phyloP scores from a whole-genome alignment of 768 basidiomycete species.

The Dioszegia crocea region DNA sequence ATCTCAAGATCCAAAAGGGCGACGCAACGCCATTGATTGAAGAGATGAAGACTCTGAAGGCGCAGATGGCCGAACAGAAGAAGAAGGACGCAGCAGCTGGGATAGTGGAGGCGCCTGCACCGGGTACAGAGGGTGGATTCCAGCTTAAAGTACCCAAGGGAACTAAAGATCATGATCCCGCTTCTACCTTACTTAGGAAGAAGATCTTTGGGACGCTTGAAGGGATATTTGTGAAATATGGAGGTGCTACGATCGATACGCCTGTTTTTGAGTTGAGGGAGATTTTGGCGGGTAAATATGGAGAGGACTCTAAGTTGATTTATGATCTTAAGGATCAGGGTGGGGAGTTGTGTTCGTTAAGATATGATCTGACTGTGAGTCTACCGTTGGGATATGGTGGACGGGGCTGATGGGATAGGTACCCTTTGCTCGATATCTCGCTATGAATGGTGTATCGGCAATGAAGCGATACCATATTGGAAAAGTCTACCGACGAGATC shows the following conservation, averaged over 20 bases:
- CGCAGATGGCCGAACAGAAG: slow-evolving; percentile 51
- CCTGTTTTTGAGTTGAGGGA: slow-evolving; percentile 98
- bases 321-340: slow-evolving; percentile 97
- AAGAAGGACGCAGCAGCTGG: slow-evolving; percentile 51
- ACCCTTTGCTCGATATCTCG: slow-evolving; percentile 88
- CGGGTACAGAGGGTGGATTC: slow-evolving; percentile 48
- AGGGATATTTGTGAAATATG: slow-evolving; percentile 79
- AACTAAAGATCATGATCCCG: slow-evolving; percentile 88
- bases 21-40: slow-evolving; percentile 41
- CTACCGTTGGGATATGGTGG: background rate
- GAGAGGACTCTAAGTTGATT: slow-evolving; percentile 94
- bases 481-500: slow-evolving; percentile 96
- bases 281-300: slow-evolving; percentile 86
- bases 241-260: slow-evolving; percentile 89
- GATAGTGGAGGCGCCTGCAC: slow-evolving; percentile 54
- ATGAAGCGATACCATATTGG: slow-evolving; percentile 94
- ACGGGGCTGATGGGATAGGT: slow-evolving; percentile 51
- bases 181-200: slow-evolving; percentile 85
- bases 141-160: slow-evolving; percentile 96
- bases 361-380: slow-evolving; percentile 87
- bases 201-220: slow-evolving; percentile 85
- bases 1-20: slow-evolving; percentile 38
- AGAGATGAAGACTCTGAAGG: slow-evolving; percentile 45
- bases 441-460: slow-evolving; percentile 76
- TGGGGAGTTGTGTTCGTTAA: slow-evolving; percentile 86